Percentiles rank a stretch among this genome's conserved stretches.
Conservation (phyloP, 2,329 filamentous ascomycete species). For the Colletotrichum trifolii region DNA sequence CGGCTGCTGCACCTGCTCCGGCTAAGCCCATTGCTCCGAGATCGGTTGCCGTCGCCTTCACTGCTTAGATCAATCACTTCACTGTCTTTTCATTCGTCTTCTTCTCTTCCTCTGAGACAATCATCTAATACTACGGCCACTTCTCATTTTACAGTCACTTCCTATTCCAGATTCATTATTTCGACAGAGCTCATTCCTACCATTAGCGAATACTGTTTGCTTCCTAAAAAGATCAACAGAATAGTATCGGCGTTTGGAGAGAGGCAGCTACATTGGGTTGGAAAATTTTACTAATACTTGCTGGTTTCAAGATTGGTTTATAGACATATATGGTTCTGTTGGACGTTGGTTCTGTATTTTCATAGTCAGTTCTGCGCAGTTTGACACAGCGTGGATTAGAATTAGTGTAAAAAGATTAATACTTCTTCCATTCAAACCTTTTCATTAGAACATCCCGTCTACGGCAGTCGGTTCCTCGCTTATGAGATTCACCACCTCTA, state of each 20-base stretch:
- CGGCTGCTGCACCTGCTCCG: neutral
- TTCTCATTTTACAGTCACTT: too few species aligned
- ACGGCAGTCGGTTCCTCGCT: neutral
- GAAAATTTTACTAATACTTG: neutral
- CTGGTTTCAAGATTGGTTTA: constrained; percentile 24
- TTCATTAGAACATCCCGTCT: neutral
- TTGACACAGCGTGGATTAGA: constrained; percentile 7
- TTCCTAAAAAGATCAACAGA: too few species aligned
- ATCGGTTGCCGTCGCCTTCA: constrained; percentile 6
- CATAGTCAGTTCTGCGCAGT: neutral
- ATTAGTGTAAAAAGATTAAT: constrained; percentile 12
- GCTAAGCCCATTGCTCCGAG: constrained; percentile 6
- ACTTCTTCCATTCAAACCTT: neutral
- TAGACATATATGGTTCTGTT: neutral
- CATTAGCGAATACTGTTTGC: too few species aligned
- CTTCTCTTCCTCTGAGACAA: neutral
- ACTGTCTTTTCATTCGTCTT: neutral
- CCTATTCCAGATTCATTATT: too few species aligned
- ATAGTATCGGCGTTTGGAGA: neutral
- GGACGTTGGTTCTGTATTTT: neutral
- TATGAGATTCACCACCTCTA: too few species aligned
- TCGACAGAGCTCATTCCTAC: too few species aligned
- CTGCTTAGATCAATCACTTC: neutral
- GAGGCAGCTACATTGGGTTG: neutral
- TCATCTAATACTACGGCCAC: too few species aligned